A percentile compares a stretch with the other conserved stretches of the same genome.
Evolutionary conservation across 2,329 filamentous ascomycete genomes (phyloP).

Genomic region (Claviceps spartinae): DNA sequence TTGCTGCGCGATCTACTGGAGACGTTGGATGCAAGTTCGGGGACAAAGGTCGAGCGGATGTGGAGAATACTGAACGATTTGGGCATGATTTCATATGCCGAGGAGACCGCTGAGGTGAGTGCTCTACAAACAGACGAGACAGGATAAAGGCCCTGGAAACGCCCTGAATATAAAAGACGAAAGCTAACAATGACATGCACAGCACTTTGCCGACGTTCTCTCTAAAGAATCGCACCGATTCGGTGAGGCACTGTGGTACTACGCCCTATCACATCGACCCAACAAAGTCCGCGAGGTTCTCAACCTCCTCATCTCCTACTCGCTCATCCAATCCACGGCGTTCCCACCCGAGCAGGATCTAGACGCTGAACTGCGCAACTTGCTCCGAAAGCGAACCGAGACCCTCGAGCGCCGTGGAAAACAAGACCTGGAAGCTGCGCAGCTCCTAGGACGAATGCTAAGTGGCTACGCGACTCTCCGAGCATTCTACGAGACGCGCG

Average conservation of each 20-base stretch:
- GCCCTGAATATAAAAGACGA: not conserved
- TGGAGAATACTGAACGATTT: slow-evolving; percentile 66
- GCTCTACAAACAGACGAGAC: not conserved
- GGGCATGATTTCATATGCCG: slow-evolving; percentile 64
- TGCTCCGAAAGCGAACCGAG: slow-evolving; percentile 59
- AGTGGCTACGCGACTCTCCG: slow-evolving; percentile 87
- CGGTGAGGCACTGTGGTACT: slow-evolving; percentile 81
- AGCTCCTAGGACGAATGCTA: slow-evolving; percentile 70
- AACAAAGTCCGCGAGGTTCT: slow-evolving; percentile 74
- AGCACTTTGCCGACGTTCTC: slow-evolving; percentile 65
- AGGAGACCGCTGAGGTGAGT: slow-evolving; percentile 69
- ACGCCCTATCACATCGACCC: slow-evolving; percentile 67
- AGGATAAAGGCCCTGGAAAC: no score
- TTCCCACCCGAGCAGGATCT: slow-evolving; percentile 61
- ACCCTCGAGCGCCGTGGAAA: slow-evolving; percentile 60
- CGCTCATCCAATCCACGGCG: slow-evolving; percentile 68
- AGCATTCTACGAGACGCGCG: slow-evolving; percentile 80
- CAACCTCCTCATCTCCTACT: slow-evolving; percentile 76
- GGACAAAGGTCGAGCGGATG: slow-evolving; percentile 65
- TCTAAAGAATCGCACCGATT: slow-evolving; percentile 62
- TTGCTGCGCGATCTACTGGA: slow-evolving; percentile 55
- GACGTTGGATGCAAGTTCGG: slow-evolving; percentile 49
- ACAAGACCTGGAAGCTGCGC: slow-evolving; percentile 67
- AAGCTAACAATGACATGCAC: slow-evolving; percentile 13
- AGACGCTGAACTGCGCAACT: slow-evolving; percentile 54